Evolutionary conservation across 2,329 filamentous ascomycete species (phyloP).

Genomic region (Monilinia fructigena): DNA sequence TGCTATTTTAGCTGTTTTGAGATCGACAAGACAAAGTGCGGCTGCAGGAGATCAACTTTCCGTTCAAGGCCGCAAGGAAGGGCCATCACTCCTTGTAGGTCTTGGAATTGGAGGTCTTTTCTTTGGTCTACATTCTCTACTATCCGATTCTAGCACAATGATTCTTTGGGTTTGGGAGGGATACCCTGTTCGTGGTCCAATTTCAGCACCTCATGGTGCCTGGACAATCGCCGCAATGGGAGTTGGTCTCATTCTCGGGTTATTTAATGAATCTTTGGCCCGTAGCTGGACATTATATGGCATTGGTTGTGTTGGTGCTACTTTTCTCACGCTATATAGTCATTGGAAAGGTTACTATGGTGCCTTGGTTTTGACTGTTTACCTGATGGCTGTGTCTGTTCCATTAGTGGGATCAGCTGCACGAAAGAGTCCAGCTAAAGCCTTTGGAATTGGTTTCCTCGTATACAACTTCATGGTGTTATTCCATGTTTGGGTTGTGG

Average conservation of each 20-base stretch:
- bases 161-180: slow-evolving; percentile 98
- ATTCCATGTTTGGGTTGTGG: slow-evolving; percentile 98
- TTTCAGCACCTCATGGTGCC: slow-evolving; percentile 85
- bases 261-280: slow-evolving; percentile 68
- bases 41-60: slow-evolving; percentile 44
- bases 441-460: slow-evolving; percentile 86
- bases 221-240: slow-evolving; percentile 87
- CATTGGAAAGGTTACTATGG: slow-evolving; percentile 93
- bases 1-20: slow-evolving; percentile 70
- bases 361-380: slow-evolving; percentile 70
- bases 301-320: slow-evolving; percentile 74
- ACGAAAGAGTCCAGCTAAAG: slow-evolving; percentile 71
- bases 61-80: slow-evolving; percentile 56
- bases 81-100: slow-evolving; percentile 69
- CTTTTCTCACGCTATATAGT: slow-evolving; percentile 69
- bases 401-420: slow-evolving; percentile 74
- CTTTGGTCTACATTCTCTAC: slow-evolving; percentile 85
- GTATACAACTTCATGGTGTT: slow-evolving; percentile 91
- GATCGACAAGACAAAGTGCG: slow-evolving; percentile 69
- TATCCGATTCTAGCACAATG: slow-evolving; percentile 98
- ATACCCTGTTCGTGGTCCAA: slow-evolving; percentile 83
- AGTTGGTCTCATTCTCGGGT: slow-evolving; percentile 70
- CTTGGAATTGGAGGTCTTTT: slow-evolving; percentile 79
- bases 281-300: slow-evolving; percentile 79
- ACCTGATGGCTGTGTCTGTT: slow-evolving; percentile 77